Conservation (phyloP, 2,329 filamentous ascomycete genomes). For the Fusarium coffeatum region DNA sequence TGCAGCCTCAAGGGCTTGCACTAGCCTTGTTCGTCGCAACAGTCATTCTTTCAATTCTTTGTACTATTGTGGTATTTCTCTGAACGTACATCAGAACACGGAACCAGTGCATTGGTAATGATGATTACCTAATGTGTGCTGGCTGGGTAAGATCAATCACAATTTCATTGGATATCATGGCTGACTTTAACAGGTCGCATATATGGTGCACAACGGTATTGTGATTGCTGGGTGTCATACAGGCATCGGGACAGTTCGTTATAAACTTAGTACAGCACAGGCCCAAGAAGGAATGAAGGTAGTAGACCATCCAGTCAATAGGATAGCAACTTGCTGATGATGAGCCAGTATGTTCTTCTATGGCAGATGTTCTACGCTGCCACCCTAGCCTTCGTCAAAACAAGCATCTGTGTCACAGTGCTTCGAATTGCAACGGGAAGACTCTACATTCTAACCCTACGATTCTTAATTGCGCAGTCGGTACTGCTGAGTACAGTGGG, state of each 20-base stretch:
- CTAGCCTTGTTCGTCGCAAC: conserved; percentile 1
- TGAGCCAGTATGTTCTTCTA: neutral
- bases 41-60: conserved; percentile 4
- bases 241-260: conserved; percentile 2
- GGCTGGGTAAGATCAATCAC: conserved; percentile 2
- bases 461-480: neutral
- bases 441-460: neutral
- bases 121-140: conserved; percentile 20
- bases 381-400: conserved; percentile 6
- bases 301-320: too few relatives aligned
- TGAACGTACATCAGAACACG: neutral
- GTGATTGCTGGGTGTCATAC: conserved; percentile 3
- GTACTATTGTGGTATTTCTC: neutral
- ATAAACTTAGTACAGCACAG: neutral
- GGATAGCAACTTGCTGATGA: neutral
- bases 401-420: conserved; percentile 16
- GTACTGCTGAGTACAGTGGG: neutral
- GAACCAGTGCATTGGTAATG: neutral
- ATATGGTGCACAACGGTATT: conserved; percentile 14
- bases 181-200: neutral
- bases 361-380: conserved; percentile 25
- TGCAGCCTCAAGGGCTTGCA: conserved; percentile 10
- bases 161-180: too few relatives aligned
- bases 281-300: conserved; percentile 20
- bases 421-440: conserved; percentile 11